Evolutionary conservation across 2,329 filamentous ascomycete genomes (phyloP).

Genomic region (Chaetomium olivaceum): DNA sequence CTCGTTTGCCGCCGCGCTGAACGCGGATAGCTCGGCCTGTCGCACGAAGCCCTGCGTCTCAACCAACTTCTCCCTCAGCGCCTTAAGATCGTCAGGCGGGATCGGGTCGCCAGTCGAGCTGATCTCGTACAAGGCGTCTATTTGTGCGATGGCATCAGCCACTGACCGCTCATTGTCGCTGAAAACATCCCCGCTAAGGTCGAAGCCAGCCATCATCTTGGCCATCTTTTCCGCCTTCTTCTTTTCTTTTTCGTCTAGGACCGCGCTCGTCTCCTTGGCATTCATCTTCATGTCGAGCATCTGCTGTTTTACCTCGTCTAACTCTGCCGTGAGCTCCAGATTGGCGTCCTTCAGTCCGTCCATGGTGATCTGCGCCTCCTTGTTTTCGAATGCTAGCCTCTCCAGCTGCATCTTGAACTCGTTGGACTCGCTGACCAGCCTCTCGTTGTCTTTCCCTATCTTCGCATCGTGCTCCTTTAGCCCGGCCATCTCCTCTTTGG

Average conservation of each 20-base stretch:
- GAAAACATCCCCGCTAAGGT: conserved; percentile 88
- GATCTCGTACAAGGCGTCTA: conserved; percentile 76
- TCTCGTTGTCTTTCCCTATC: conserved; percentile 87
- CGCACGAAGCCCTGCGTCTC: conserved; percentile 91
- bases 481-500: conserved; percentile 80
- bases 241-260: conserved; percentile 95
- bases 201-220: conserved; percentile 99
- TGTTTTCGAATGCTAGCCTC: conserved; percentile 91
- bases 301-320: conserved; percentile 95
- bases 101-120: conserved; percentile 76
- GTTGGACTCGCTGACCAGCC: conserved; percentile 80
- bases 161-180: conserved; percentile 90
- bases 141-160: conserved; percentile 76
- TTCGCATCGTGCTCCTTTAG: conserved; percentile 85
- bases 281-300: conserved; percentile 95
- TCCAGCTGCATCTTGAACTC: conserved; percentile 96
- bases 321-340: conserved; percentile 81
- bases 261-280: conserved; percentile 86
- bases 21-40: conserved; percentile 86
- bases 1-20: conserved; percentile 65
- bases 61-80: conserved; percentile 74
- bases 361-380: conserved; percentile 97
- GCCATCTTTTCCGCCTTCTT: conserved; percentile 99
- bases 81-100: conserved; percentile 76
- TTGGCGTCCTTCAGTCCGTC: conserved; percentile 96